Base-by-base conservation (phyloP, 257 asterid genomes). In the Jacaranda copaia region DNA sequence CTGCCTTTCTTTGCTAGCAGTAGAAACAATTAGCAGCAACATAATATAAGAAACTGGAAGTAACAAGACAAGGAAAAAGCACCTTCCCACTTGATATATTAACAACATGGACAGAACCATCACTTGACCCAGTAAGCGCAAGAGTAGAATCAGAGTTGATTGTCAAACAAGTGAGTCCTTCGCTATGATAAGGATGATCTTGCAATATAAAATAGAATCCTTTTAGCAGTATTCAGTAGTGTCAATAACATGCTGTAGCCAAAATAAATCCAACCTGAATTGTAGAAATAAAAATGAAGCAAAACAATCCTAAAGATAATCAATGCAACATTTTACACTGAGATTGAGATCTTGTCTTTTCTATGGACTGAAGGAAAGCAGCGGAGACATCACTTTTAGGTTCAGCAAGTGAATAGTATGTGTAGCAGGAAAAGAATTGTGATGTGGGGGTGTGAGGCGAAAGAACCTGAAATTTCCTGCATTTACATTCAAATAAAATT, bases 141-240 rank as follows among this genome's bases (percentile, higher is more conserved):
- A 93, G 90, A 56, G 86, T 58, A 59, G 99, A 90, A 85, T 95
- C 98, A 45, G 96, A 83, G 84, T 75, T 93, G 79, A 91, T 77
- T 46, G 94, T 80, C 92, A 93, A 81, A 87, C 98, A 93, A 15
- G 97, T 93, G 77, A 95, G 82, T n/a, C 97, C 97, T 76, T 84
- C 84, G 7, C 84, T 84, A 81, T 93, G 99, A 84, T 93, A 95
- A 0, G 90, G 90, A 82, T 95, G 91, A 64, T 97, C 99, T 91
- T 75, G 66, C 67, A 78, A 62, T 57, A 48, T 14, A 70, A 49
- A 40, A 14, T 20, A 71, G 52, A 68, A 55, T 14, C 32, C 32
- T 12, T 69, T 38, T 14, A 70, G 76, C 65, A 67, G 51, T 49
- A 59, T 59, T 71, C 53, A 77, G 77, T 32, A 49, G 59, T 5